Percentiles rank a stretch among this genome's conserved stretches.
phyloP scores from a whole-genome alignment of 2,329 filamentous ascomycete species.

The Colletotrichum lentis region DNA sequence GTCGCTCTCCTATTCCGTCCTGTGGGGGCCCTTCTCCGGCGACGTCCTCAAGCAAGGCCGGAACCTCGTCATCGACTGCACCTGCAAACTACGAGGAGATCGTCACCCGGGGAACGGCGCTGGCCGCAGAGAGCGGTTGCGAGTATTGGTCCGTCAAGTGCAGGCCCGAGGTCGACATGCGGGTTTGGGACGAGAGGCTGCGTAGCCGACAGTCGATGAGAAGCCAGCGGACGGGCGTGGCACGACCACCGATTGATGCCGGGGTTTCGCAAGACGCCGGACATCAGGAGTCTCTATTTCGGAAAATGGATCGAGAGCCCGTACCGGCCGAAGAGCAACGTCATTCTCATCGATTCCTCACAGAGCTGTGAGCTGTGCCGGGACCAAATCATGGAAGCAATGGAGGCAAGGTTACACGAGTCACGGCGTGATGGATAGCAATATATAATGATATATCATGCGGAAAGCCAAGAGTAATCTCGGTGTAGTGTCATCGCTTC shows the following conservation, averaged over 20 bases:
- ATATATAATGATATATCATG: no score
- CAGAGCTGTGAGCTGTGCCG: no score
- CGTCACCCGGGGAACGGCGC: constrained; percentile 43
- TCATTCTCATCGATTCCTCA: constrained; percentile 42
- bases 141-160: constrained; percentile 48
- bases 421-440: no score
- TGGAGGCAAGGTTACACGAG: no score
- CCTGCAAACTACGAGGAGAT: constrained; percentile 49
- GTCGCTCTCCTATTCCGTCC: constrained; percentile 46
- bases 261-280: neutral
- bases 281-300: constrained; percentile 41
- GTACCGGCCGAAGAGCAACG: constrained; percentile 42
- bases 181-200: constrained; percentile 45
- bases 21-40: constrained; percentile 49
- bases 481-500: no score
- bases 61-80: constrained; percentile 50
- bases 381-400: no score
- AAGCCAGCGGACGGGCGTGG: constrained; percentile 46
- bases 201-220: constrained; percentile 41
- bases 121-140: constrained; percentile 41
- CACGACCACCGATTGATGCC: constrained; percentile 40
- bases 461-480: no score
- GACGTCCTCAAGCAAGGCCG: constrained; percentile 47
- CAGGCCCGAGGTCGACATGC: constrained; percentile 42
- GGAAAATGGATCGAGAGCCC: constrained; percentile 46